Conservation (phyloP, 2,329 filamentous ascomycete species). For the Scedosporium boydii region DNA sequence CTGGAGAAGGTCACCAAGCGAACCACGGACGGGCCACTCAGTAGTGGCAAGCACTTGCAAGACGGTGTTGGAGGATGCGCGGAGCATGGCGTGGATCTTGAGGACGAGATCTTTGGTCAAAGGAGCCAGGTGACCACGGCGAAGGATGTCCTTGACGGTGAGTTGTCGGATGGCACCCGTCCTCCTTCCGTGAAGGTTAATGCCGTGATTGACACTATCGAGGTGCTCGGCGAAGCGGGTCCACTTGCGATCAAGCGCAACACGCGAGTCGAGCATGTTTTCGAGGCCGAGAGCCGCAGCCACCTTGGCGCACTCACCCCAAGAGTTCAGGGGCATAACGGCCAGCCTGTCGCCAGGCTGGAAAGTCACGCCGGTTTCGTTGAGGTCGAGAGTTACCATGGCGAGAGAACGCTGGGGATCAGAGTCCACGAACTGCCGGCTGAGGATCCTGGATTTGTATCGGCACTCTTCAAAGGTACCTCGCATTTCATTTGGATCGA, state of each 20-base stretch:
- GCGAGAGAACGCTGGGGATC: conserved; percentile 36
- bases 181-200: conserved; percentile 6
- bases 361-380: conserved; percentile 43
- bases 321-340: conserved; percentile 44
- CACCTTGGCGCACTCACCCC: conserved; percentile 45
- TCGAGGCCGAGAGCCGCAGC: conserved; percentile 40
- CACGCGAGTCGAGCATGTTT: conserved; percentile 30
- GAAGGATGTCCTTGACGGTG: conserved; percentile 37
- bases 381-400: conserved; percentile 40
- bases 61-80: conserved; percentile 38
- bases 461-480: conserved; percentile 46
- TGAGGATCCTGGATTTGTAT: conserved; percentile 35
- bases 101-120: conserved; percentile 41
- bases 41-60: conserved; percentile 37
- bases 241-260: conserved; percentile 32
- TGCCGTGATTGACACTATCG: conserved; percentile 23
- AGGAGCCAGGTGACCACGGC: conserved; percentile 40
- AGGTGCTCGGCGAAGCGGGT: conserved; percentile 37
- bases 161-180: conserved; percentile 18
- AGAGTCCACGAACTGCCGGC: conserved; percentile 33
- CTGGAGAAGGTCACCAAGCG: conserved; percentile 40
- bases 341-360: conserved; percentile 42
- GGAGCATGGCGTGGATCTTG: conserved; percentile 35
- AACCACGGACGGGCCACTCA: conserved; percentile 41
- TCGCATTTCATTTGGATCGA: conserved; percentile 44